Conservation (phyloP, 495 filamentous ascomycete genomes). For the Beverwykella pulmonaria region DNA sequence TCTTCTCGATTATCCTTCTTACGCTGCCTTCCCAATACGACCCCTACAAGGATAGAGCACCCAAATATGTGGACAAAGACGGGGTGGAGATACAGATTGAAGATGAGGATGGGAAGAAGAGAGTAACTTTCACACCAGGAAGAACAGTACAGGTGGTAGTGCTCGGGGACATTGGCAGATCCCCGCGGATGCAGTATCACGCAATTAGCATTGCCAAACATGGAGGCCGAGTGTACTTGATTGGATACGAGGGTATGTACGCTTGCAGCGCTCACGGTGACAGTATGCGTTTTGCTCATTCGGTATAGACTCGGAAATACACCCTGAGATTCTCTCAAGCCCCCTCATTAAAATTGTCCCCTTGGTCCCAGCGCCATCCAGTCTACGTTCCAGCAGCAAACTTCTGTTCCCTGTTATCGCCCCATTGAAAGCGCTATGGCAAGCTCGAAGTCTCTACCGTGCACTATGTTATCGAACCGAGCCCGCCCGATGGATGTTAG, state of each 20-base stretch:
- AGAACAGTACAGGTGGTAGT: constrained; percentile 81
- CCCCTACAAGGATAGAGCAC: constrained; percentile 25
- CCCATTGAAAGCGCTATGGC: constrained; percentile 85
- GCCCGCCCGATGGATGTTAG: constrained; percentile 77
- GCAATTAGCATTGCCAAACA: constrained; percentile 87
- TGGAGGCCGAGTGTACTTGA: constrained; percentile 76
- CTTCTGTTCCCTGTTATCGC: constrained; percentile 77
- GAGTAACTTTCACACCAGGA: constrained; percentile 40
- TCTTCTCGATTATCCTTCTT: constrained; percentile 29
- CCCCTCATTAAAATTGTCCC: constrained; percentile 68
- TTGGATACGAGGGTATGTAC: constrained; percentile 77
- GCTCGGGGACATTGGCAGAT: constrained; percentile 94
- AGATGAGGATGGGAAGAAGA: constrained; percentile 17
- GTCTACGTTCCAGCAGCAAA: constrained; percentile 67
- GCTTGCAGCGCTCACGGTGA: background rate
- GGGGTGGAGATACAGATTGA: background rate
- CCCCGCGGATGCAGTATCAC: constrained; percentile 99
- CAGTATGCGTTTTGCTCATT: background rate
- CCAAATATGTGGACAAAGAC: constrained; percentile 16
- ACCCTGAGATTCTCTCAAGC: constrained; percentile 71
- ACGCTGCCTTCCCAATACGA: constrained; percentile 36
- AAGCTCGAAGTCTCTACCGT: constrained; percentile 68
- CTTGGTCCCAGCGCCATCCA: constrained; percentile 62
- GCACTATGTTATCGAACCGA: constrained; percentile 73
- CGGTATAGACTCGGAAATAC: constrained; percentile 64